A percentile compares a stretch with the other conserved stretches of the same genome.
phyloP scores from a whole-genome alignment of 257 asterid genomes.

The Penstemon davidsonii region DNA sequence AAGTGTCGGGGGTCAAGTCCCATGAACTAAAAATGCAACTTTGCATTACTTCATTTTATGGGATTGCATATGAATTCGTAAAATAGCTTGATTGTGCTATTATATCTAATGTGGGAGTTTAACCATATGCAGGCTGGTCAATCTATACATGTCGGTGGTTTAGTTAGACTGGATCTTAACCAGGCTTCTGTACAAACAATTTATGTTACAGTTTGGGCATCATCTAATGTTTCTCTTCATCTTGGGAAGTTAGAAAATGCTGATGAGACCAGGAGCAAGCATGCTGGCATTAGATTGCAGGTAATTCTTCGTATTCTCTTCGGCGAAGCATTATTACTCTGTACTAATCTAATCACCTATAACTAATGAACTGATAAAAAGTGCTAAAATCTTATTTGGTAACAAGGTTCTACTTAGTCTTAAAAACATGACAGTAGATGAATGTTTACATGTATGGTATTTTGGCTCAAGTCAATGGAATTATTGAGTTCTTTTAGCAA shows the following conservation, averaged over 20 bases:
- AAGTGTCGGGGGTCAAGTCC: no score
- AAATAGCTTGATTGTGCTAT: not conserved
- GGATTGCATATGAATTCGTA: not conserved
- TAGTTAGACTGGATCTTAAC: constrained; percentile 75
- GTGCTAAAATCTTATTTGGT: not conserved
- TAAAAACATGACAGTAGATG: not conserved
- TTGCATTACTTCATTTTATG: not conserved
- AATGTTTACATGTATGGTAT: not conserved
- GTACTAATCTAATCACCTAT: not conserved
- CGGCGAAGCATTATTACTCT: not conserved
- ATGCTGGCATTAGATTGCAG: constrained; percentile 86
- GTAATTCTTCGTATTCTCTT: constrained; percentile 39
- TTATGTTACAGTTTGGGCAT: constrained; percentile 78
- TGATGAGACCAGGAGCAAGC: constrained; percentile 74
- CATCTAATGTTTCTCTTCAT: constrained; percentile 77
- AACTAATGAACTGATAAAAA: constrained; percentile 4
- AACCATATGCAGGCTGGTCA: constrained; percentile 76
- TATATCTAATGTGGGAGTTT: constrained; percentile 5
- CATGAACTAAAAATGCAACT: no score
- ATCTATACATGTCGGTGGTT: constrained; percentile 75
- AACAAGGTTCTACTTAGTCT: no score
- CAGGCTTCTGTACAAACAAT: constrained; percentile 80
- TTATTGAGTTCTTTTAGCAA: no score
- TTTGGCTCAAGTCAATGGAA: not conserved
- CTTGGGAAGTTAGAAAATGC: constrained; percentile 86